Base-by-base conservation (phyloP, 176 grass and related monocot genomes). In the Oryza nivara region DNA sequence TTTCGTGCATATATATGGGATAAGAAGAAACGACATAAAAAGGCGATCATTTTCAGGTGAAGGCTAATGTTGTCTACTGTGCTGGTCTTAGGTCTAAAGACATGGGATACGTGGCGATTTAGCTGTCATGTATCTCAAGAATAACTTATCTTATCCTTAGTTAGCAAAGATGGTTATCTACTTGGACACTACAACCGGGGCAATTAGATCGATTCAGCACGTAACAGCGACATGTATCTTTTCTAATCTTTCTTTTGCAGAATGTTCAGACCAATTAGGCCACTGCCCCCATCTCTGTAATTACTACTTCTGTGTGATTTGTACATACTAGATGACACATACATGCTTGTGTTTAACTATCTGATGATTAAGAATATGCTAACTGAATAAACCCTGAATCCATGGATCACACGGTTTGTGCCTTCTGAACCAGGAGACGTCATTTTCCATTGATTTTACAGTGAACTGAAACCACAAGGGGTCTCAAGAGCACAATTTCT, bases 81-180 rank as follows among this genome's bases (percentile, higher is more conserved):
- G 28, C 22, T 70, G 7, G 47, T 74, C 77, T 87, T 22, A 23
- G 25, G 54, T 68, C 54, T 58, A 58, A 58, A 58, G 52, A 32
- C n/a, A 56, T 67, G 51, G 49, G 60, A 32, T 84, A 40, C 52
- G 82, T 69, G 77, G 22, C 15, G 77, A 69, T 87, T 66, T 75
- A 61, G 30, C 64, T 69, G 12, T 43, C 70, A 46, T 78, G 77
- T n/a, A 60, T 28, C 76, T 61, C 51, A 23, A 83, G 70, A 23
- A 83, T 82, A 75, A n/a, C 69, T 72, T 64, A 78, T 65, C 67
- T 91, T 84, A 79, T 83, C 68, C 36, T 80, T 46, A 44, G 56
- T 38, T 64, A 40, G 49, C 60, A 68, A 69, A 78, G 67, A 65
- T 88, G 76, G 58, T 88, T 58, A 64, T 88, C 81, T 88, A 81